Conservation (phyloP, 106 monocot genomes). For the Alisma plantagoaquatica region DNA sequence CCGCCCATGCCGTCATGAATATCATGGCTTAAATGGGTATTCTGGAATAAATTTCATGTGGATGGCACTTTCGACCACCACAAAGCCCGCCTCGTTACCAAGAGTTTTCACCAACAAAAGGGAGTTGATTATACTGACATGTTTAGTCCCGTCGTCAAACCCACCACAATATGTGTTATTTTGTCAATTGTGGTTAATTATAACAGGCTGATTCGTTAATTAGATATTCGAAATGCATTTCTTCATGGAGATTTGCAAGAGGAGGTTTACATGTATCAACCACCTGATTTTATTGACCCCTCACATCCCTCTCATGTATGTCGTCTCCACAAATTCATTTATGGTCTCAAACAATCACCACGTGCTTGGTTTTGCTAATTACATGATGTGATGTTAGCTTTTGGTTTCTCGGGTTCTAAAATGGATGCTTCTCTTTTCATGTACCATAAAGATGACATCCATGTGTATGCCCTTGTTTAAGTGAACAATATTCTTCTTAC, state of each 20-base stretch:
- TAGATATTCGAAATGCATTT: neutral
- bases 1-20: neutral
- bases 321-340: neutral
- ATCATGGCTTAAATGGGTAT: constrained; percentile 1
- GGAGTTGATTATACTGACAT: constrained; percentile 1
- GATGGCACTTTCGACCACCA: constrained; percentile 1
- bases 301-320: neutral
- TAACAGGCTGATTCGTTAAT: neutral
- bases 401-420: neutral
- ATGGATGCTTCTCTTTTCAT: constrained; percentile 2
- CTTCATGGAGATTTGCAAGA: neutral
- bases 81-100: constrained; percentile 1
- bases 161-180: neutral
- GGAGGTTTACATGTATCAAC: neutral
- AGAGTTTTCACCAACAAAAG: neutral
- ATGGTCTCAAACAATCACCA: neutral
- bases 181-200: neutral
- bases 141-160: constrained; percentile 7
- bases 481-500: constrained; percentile 9
- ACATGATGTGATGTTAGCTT: neutral
- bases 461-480: neutral
- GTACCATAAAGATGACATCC: neutral
- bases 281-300: neutral
- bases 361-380: constrained; percentile 3
- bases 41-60: neutral